phyloP scores from a whole-genome alignment of 148 eudicot genomes.

The Dianthus caryophyllus region DNA sequence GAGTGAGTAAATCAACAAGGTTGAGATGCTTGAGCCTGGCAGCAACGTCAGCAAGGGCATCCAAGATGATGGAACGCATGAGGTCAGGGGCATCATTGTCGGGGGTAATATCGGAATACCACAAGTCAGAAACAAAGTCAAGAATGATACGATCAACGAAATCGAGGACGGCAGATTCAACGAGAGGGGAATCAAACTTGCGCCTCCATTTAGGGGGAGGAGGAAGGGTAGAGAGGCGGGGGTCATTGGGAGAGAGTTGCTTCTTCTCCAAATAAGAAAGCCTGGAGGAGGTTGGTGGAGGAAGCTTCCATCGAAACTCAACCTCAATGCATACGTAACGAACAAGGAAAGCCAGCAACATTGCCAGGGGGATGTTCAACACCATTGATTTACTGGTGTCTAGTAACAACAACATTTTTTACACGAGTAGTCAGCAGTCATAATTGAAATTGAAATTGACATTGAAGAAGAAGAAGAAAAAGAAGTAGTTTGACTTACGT shows the following conservation, averaged over 20 bases:
- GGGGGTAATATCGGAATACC: constrained; percentile 90
- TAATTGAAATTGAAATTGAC: too few species aligned
- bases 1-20: constrained; percentile 87
- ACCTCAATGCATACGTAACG: constrained; percentile 58
- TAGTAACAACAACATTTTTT: too few species aligned
- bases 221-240: constrained; percentile 50
- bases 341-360: constrained; percentile 53
- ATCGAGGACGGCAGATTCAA: constrained; percentile 79
- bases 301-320: constrained; percentile 66
- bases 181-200: constrained; percentile 75
- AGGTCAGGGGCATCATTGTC: constrained; percentile 92
- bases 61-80: constrained; percentile 67
- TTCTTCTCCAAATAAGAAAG: constrained; percentile 65
- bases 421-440: too few species aligned
- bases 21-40: constrained; percentile 77
- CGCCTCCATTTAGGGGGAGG: constrained; percentile 77
- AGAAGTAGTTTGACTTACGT: constrained; percentile 42
- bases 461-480: not conserved
- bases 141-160: constrained; percentile 66
- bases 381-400: constrained; percentile 98
- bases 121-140: constrained; percentile 83
- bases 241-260: constrained; percentile 67
- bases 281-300: constrained; percentile 40
- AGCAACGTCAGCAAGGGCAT: constrained; percentile 87
- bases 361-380: constrained; percentile 86